phyloP scores from a whole-genome alignment of 345 rosid genomes.

The Eucalyptus guilfoylei region DNA sequence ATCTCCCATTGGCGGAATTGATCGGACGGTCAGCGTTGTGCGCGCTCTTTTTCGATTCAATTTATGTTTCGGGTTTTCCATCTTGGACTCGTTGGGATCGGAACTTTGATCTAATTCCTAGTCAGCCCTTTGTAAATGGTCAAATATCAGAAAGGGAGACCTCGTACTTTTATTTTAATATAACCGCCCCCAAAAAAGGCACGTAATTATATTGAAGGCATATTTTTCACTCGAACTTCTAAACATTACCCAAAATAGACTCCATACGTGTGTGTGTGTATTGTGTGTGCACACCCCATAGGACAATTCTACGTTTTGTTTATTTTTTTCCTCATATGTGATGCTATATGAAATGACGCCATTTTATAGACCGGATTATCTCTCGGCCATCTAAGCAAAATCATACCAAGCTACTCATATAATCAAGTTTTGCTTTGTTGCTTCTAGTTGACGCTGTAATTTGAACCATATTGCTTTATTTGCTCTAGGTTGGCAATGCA shows the following conservation, averaged over 20 bases:
- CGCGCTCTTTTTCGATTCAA: neutral
- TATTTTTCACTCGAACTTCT: neutral
- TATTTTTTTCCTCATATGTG: neutral
- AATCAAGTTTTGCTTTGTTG: neutral
- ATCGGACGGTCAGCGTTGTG: neutral
- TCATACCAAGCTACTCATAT: neutral
- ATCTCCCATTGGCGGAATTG: slow-evolving; percentile 12
- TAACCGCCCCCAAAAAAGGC: neutral
- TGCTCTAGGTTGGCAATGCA: neutral
- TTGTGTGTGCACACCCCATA: neutral
- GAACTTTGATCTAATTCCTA: neutral
- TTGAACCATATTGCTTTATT: neutral
- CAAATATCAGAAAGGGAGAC: neutral
- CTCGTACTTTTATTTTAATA: neutral
- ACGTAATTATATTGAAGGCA: neutral
- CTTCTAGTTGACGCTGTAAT: neutral
- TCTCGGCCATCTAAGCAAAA: neutral
- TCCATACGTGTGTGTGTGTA: no score
- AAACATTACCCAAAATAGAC: neutral
- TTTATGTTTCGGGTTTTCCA: neutral
- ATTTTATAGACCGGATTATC: neutral
- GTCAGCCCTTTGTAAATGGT: neutral
- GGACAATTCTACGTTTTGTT: neutral
- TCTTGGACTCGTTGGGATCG: neutral
- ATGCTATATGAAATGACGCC: neutral